Evolutionary conservation across 2,329 filamentous ascomycete species (phyloP).

Genomic region (Colletotrichum gigasporum): DNA sequence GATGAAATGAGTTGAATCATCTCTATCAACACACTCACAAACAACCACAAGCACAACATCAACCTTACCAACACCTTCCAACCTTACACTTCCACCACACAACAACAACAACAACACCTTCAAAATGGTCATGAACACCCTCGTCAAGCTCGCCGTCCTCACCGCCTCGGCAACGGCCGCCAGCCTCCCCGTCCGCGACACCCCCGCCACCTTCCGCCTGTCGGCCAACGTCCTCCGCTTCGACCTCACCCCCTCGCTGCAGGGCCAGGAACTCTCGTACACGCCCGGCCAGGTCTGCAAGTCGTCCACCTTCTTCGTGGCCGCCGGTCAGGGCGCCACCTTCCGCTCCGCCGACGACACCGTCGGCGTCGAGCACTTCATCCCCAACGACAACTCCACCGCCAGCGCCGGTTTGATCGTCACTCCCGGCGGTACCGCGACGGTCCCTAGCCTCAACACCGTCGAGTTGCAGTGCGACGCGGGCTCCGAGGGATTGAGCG

Average conservation of each 20-base stretch:
- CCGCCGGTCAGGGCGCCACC: neutral
- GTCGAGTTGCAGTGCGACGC: neutral
- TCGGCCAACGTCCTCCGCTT: slow-evolving; percentile 1
- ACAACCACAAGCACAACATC: neutral
- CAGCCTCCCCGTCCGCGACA: neutral
- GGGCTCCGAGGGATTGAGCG: neutral
- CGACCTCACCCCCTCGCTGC: slow-evolving; percentile 5
- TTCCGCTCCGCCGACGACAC: neutral
- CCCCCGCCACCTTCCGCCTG: slow-evolving; percentile 2
- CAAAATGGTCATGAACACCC: neutral
- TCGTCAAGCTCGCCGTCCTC: neutral
- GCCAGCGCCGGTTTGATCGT: neutral
- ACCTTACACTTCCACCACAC: neutral
- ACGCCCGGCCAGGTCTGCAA: neutral
- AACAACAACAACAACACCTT: neutral
- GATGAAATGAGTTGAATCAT: neutral
- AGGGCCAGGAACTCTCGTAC: slow-evolving; percentile 11
- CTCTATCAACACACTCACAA: neutral
- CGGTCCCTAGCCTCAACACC: neutral
- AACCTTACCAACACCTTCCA: neutral
- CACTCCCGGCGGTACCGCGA: neutral
- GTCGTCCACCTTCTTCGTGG: neutral
- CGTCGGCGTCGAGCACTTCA: neutral
- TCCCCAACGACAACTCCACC: neutral
- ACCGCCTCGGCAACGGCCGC: neutral